Evolutionary conservation across 2,329 filamentous ascomycete genomes (phyloP).

Genomic region (Fusarium sambucinum): DNA sequence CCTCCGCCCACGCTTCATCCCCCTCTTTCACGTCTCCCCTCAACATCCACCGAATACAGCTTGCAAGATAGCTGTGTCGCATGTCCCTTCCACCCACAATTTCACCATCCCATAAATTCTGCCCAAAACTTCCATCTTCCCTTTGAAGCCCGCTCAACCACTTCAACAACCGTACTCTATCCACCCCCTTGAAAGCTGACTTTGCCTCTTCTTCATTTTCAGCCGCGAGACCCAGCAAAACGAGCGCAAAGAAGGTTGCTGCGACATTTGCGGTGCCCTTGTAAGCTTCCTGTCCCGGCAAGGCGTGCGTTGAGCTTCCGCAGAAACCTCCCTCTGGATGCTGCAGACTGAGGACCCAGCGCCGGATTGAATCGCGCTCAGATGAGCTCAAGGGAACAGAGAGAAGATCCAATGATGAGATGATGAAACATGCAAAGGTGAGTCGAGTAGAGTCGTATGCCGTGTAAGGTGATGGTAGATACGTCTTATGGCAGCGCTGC

Average conservation of each 20-base stretch:
- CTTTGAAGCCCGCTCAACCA: conserved; percentile 86
- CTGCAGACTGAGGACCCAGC: conserved; percentile 90
- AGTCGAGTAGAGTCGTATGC: conserved; percentile 91
- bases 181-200: conserved; percentile 71
- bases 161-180: conserved; percentile 72
- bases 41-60: conserved; percentile 84
- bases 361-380: conserved; percentile 62
- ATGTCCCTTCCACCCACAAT: conserved; percentile 86
- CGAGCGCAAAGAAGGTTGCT: conserved; percentile 88
- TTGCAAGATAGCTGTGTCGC: conserved; percentile 87
- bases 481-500: conserved; percentile 85
- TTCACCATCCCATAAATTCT: conserved; percentile 72
- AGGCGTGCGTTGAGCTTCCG: conserved; percentile 78
- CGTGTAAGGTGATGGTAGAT: conserved; percentile 86
- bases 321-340: conserved; percentile 89
- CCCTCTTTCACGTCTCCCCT: conserved; percentile 68
- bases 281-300: conserved; percentile 57
- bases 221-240: conserved; percentile 71
- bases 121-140: conserved; percentile 89
- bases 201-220: conserved; percentile 55
- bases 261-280: conserved; percentile 76
- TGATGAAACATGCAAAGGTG: conserved; percentile 88
- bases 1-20: conserved; percentile 68
- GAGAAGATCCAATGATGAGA: conserved; percentile 87
- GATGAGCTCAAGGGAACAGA: conserved; percentile 66